Evolutionary conservation across 805 yeast genomes (phyloP), one percentile per base, ranked within the genome.

Genomic region (Barnettozyma siamensis): DNA sequence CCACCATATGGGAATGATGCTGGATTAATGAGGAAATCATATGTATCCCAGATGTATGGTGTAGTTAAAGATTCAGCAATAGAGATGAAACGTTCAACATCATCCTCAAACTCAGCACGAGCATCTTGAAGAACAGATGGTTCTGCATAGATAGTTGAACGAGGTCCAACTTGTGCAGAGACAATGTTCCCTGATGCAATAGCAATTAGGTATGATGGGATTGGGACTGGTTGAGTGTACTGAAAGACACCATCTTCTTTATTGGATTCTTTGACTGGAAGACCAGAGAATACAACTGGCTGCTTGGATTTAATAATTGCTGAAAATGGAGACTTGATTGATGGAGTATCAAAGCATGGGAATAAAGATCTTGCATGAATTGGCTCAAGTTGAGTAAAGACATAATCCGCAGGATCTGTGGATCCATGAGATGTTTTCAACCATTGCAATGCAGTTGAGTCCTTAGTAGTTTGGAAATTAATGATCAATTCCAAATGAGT

Each of bases 281-380:
- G 65, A 33, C 95, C 96, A 6, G 89, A 78, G 63, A 86, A 79
- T 21, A 88, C 77, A 4, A 78, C 76, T n/a, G 84, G 84, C 41
- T 75, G 69, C 13, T 78, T 72, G 2, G 95, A 84, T 32, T 62
- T 70, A 40, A 84, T 78, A 19, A 64, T 65, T 48, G 81, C 78
- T 15, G 65, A 59, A 54, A 71, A 84, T 1, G 80, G 69, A 2
- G 88, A 73, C 59, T 88, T 88, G 24, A 88, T 72, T 0, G 91
- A 73, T 2, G 96, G 96, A 0, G 96, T 88, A 61, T 88, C 96
- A 58, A 88, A 88, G 54, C 88, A 84, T 8, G 96, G 96, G 65
- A 84, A 81, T 55, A 88, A 70, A 13, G 91, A 76, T 55, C 96
- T 73, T 7, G 95, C 93, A 57, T 88, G 96, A 48, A 85, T 88